A percentile compares a stretch with the other conserved stretches of the same genome.
Evolutionary conservation across 352 stramenopile species (phyloP).

Genomic region (Phytophthora tubulina): DNA sequence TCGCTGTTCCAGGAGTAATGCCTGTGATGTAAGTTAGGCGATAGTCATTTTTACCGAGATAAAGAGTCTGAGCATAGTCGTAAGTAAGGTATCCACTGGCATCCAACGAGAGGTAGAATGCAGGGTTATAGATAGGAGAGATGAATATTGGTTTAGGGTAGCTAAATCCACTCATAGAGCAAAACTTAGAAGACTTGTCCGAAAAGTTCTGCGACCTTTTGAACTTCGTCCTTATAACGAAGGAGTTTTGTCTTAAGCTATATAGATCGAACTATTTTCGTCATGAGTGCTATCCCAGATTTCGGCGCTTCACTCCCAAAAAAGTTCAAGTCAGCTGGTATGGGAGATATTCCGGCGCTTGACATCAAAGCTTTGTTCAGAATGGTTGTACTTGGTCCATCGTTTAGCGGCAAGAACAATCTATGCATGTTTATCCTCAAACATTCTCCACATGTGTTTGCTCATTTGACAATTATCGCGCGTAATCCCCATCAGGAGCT

Average conservation of each 20-base stretch:
- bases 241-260: constrained; percentile 16
- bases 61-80: too few relatives aligned
- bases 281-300: constrained; percentile 21
- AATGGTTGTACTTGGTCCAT: constrained; percentile 15
- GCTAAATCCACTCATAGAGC: too few relatives aligned
- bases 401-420: constrained; percentile 16
- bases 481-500: constrained; percentile 16
- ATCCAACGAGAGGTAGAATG: too few relatives aligned
- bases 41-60: too few relatives aligned
- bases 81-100: too few relatives aligned
- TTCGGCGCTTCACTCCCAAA: constrained; percentile 6
- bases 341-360: constrained; percentile 1
- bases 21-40: too few relatives aligned
- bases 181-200: too few relatives aligned
- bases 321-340: not conserved
- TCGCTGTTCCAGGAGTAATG: too few relatives aligned
- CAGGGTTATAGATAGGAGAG: too few relatives aligned
- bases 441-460: constrained; percentile 15
- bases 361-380: constrained; percentile 12
- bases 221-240: too few relatives aligned
- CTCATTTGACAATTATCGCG: constrained; percentile 20
- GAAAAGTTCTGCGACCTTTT: too few relatives aligned
- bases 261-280: constrained; percentile 13
- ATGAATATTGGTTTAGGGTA: too few relatives aligned
- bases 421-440: constrained; percentile 19